Evolutionary conservation across 116 monocot species (phyloP).

Genomic region (Trichopus zeylanicus): DNA sequence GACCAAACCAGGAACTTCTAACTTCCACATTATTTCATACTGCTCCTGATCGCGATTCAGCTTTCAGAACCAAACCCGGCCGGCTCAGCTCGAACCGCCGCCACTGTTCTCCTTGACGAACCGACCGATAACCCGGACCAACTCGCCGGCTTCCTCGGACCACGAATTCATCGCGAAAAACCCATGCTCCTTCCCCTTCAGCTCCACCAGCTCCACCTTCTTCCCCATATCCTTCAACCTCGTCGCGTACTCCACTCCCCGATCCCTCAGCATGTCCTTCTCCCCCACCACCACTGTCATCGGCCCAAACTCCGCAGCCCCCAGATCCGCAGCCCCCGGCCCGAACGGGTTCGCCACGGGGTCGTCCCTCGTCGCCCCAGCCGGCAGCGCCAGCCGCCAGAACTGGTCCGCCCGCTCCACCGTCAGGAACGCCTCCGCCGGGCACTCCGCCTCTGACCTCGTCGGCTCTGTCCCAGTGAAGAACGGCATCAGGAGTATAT

Average conservation of each 20-base stretch:
- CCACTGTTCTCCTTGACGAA: slow-evolving; percentile 32
- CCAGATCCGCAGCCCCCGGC: slow-evolving; percentile 17
- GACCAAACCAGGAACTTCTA: too few relatives aligned
- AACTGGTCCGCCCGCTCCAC: slow-evolving; percentile 35
- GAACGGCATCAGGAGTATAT: slow-evolving; percentile 46
- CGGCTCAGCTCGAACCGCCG: too few relatives aligned
- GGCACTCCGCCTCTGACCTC: slow-evolving; percentile 38
- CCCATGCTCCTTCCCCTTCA: slow-evolving; percentile 47
- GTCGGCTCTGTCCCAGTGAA: slow-evolving; percentile 42
- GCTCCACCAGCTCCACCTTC: slow-evolving; percentile 39
- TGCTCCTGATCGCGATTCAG: too few relatives aligned
- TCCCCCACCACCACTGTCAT: slow-evolving; percentile 54
- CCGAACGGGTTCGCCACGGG: slow-evolving; percentile 56
- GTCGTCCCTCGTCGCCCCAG: slow-evolving; percentile 39
- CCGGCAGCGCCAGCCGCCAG: slow-evolving; percentile 31
- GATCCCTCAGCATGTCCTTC: slow-evolving; percentile 45
- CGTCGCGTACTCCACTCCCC: slow-evolving; percentile 32
- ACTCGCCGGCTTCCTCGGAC: slow-evolving; percentile 24
- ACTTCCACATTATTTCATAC: too few relatives aligned
- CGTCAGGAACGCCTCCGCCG: slow-evolving; percentile 35
- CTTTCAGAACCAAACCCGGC: too few relatives aligned
- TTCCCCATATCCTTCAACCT: slow-evolving; percentile 50
- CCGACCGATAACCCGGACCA: slow-evolving; percentile 26
- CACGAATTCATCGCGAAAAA: slow-evolving; percentile 39
- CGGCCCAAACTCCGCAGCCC: slow-evolving; percentile 21